Evolutionary conservation across 192 early-diverging fungal genomes (phyloP), one percentile per base, ranked within the genome.

Genomic region (Coemansia sp.): DNA sequence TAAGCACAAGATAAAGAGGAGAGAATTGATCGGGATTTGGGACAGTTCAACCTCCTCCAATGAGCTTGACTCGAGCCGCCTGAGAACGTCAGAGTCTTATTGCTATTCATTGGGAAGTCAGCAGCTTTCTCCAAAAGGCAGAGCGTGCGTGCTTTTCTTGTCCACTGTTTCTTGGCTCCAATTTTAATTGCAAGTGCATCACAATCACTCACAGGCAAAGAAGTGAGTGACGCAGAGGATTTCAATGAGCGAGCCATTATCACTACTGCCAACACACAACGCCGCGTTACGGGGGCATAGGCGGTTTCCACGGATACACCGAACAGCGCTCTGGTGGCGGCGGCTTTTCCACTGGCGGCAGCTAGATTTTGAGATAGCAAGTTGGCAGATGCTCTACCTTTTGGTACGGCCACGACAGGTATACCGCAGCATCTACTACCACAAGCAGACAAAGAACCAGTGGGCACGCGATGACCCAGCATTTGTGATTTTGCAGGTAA

Each of bases 391-490:
- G 78, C 62, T 81, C 26, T 73, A 81, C 38, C 60, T 81, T 38
- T 56, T 81, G 2, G 74, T 76, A 3, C 68, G 73, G 26, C 78
- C 78, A 23, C 68, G 63, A 31, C 73, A 74, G 52, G 78, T 81
- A 7, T 96, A 97, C 77, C 85, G 92, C 54, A 97, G 92, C 76
- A 93, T 97, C 54, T 94, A 95, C 76, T 94, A 95, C 74, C 93
- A 97, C 81, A 97, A 95, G 82, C 95, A 98, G 82, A 97, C 96
- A 21, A 98, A 98, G 71, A 98, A 97, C 76, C 93, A 96, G 65
- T 98, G 95, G 95, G 92, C 95, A 32, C 67, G 96, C 60, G 96
- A 98, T 72, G 96, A 98, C 81, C 95, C 96, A 23, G 95, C 95
- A 18, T 97, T 97, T 66, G 75, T 96, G 38, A 87, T 94, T 12